Base-by-base conservation (phyloP, 345 rosid species). In the Orychophragmus violaceus region DNA sequence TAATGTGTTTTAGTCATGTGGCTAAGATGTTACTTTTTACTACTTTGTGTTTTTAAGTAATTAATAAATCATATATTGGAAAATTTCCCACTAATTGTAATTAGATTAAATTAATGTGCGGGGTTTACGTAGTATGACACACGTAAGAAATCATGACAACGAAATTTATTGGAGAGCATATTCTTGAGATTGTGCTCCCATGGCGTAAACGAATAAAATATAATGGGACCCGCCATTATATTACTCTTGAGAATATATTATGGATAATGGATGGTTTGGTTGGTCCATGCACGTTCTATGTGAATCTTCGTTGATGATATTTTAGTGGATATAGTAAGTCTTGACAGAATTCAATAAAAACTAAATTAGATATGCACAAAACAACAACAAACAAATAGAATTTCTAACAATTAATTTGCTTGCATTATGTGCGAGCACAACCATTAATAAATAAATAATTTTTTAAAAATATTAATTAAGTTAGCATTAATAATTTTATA, bases 271-370 rank as follows among this genome's bases (percentile, higher is more conserved):
- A 50, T 50, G 39, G 49, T 8, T n/a, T 68, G 50, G 22, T 50
- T 64, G 59, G 70, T 46, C 70, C 65, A 64, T 71, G 59, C 76
- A 71, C 76, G 76, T 64, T 37, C 44, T 46, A 25, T 44, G 19
- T 32, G 27, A 46, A 71, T 62, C 57, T 54, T 24, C 11, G 8
- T 6, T 32, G 29, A 39, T 25, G 5, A 58, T 59, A 49, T 25
- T 32, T 32, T 36, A 25, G 13, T 48, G 50, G 23, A 36, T 36
- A 23, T 18, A 32, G 4, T 22, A 39, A 37, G 13, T 54, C 16
- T 10, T 25, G 7, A 57, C n/a, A 19, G 16, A 18, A 48, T 16
- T 46, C 32, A 13, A 68, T 14, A 0, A 45, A 52, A 27, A 28
- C 2, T 3, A 27, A 28, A 28, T 9, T 16, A 28, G 8, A 53